A percentile compares a stretch with the other conserved stretches of the same genome.
phyloP scores from a whole-genome alignment of 2,329 filamentous ascomycete genomes.

The Aspergillus luchuensis region DNA sequence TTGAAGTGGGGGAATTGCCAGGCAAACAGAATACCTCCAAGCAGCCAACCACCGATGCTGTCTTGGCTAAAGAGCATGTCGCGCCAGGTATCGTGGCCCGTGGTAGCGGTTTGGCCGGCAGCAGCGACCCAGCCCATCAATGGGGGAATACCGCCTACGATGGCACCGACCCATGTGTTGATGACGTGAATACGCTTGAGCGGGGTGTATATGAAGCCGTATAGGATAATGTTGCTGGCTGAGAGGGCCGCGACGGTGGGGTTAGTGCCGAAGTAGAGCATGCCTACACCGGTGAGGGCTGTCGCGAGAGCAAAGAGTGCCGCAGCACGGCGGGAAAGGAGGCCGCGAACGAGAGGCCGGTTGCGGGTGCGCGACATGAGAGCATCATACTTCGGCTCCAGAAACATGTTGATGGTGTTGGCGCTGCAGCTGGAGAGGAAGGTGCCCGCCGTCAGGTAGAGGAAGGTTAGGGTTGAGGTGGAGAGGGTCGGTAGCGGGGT shows the following conservation, averaged over 20 bases:
- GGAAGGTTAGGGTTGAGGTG: constrained; percentile 78
- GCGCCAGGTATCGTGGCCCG: constrained; percentile 69
- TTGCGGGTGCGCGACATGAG: constrained; percentile 94
- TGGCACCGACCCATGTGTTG: constrained; percentile 93
- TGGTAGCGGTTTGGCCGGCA: constrained; percentile 79
- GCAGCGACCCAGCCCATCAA: constrained; percentile 98
- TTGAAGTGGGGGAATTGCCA: constrained; percentile 99
- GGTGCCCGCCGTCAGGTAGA: constrained; percentile 89
- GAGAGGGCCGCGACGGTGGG: constrained; percentile 88
- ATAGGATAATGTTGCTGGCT: constrained; percentile 80
- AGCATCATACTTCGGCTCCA: constrained; percentile 86
- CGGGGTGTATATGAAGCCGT: constrained; percentile 90
- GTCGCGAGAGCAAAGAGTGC: constrained; percentile 76
- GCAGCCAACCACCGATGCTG: constrained; percentile 79
- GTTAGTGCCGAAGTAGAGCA: constrained; percentile 88
- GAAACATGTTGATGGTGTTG: constrained; percentile 96
- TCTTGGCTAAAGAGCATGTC: constrained; percentile 74
- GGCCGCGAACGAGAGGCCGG: constrained; percentile 78
- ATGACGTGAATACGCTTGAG: constrained; percentile 82
- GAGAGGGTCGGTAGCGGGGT: constrained; percentile 61
- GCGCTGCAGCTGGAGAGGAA: constrained; percentile 86
- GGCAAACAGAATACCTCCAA: constrained; percentile 80
- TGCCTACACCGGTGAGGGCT: constrained; percentile 67
- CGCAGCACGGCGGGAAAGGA: constrained; percentile 72
- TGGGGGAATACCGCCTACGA: constrained; percentile 91